Evolutionary conservation across 2,329 filamentous ascomycete species (phyloP), one percentile per base, ranked within the genome.

Genomic region (Drechslera avenae): DNA sequence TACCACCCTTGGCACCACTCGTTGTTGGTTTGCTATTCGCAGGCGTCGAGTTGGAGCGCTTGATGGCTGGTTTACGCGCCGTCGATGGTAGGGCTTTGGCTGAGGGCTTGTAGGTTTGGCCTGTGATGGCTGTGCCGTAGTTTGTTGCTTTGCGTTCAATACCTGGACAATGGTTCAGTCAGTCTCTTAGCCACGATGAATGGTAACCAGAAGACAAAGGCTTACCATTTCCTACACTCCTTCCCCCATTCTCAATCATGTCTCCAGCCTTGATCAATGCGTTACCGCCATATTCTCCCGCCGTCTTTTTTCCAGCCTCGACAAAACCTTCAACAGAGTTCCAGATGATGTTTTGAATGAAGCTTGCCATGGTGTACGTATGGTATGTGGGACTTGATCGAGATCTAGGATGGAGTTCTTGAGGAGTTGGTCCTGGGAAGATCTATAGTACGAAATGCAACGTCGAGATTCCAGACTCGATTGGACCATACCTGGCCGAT

Each of bases 281-380:
- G 54, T 73, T 69, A 4, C 72, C 72, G 3, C 71, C 72, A 52
- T 66, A 75, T 40, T 68, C 71, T 6, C 72, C 72, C 13, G 63
- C 72, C 7, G 70, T 66, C 23, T 67, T 60, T 43, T 64, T 73
- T 9, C 70, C 72, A 0, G 68, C 70, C 32, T 73, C 70, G 1
- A 74, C 69, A 39, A 73, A 73, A 2, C 72, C 72, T 17, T 65
- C 63, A 13, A 75, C 66, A 16, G 67, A 71, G 52, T 72, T 73
- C 64, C 68, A 70, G 28, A 75, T 52, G 37, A 75, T 73, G 48
- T 73, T 72, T 46, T 66, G 60, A 32, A 75, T 65, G 48, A 74
- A 73, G 36, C 58, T 54, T 30, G 66, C 56, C 67, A 68, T 69
- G 40, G 21, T 33, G 16, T 13, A 44, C 40, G 26, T 28, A 28